Evolutionary conservation across 2,329 filamentous ascomycete genomes (phyloP), one percentile per base, ranked within the genome.

Genomic region (Trichoderma aggressivum): DNA sequence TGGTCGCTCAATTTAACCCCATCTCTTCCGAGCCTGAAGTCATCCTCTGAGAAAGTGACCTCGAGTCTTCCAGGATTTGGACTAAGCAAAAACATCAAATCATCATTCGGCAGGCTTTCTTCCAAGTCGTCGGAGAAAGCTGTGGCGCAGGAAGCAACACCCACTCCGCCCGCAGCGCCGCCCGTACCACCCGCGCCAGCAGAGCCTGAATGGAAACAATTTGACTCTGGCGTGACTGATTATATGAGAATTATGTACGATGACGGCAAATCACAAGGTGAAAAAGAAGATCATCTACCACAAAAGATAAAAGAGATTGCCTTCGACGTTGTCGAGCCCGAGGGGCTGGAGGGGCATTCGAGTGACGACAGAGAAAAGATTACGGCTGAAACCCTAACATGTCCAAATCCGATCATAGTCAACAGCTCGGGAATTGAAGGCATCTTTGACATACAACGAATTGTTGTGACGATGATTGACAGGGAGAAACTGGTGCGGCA

Each of bases 371-470:
- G 16, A 34, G 39, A 66, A 14, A 56, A 8, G 43, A 50, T 50
- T 10, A 24, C 47, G 32, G 36, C 34, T 1, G 21, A 63, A 43
- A 58, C 24, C 18, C 34, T 66, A 16, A 70, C 53, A 18, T 72
- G 30, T 55, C 71, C 66, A n/a, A 60, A 72, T 18, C 71, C 66
- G 6, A 72, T 72, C 26, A 72, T 72, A 21, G 67, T 70, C 24
- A 72, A 60, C 10, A 70, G 36, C 53, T 43, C 71, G 16, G 71
- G 66, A n/a, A 70, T 72, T 26, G 71, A 72, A 12, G 61, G 66
- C 5, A 47, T 72, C 4, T 72, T 72, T 34, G 71, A 70, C n/a
- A 70, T 70, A 26, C 71, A 72, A 34, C 50, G 66, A 10, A 59
- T 72, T 30, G 32, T 72, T 21, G 28, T 72, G 26, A 70, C 71